A percentile compares a stretch with the other conserved stretches of the same genome.
These are phyloP conservation scores for Ceratocystis variospora DNA, from an alignment of 2,329 filamentous ascomycete species.

Conservation along the genomic window DNA sequence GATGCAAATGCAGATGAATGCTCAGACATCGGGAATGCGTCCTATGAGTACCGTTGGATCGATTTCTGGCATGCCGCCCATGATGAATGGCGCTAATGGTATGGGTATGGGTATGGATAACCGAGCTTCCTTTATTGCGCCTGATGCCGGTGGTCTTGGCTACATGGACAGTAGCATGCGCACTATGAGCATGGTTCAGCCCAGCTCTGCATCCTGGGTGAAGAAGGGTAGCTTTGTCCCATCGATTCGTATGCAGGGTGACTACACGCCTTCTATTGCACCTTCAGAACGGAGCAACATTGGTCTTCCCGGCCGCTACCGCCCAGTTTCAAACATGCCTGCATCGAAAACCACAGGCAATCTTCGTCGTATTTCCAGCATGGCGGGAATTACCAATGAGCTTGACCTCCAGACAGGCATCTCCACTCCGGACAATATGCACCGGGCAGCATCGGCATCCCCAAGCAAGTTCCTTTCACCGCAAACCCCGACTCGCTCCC, in stretches of 20 bases:
- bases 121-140: constrained; percentile 35
- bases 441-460: constrained; percentile 23
- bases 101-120: constrained; percentile 28
- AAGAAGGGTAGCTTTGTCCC: constrained; percentile 37
- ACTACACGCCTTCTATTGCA: constrained; percentile 81
- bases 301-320: constrained; percentile 77
- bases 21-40: constrained; percentile 13
- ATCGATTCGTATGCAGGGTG: constrained; percentile 37
- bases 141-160: constrained; percentile 34
- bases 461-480: constrained; percentile 22
- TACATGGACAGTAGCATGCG: constrained; percentile 39
- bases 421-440: constrained; percentile 31
- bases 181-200: constrained; percentile 75
- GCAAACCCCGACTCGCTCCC: constrained; percentile 27
- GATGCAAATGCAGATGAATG: constrained; percentile 79
- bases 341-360: constrained; percentile 23
- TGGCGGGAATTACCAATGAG: constrained; percentile 21
- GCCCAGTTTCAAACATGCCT: constrained; percentile 63
- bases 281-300: constrained; percentile 92
- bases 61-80: constrained; percentile 37
- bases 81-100: constrained; percentile 41
- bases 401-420: constrained; percentile 3
- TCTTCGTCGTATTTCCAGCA: constrained; percentile 10
- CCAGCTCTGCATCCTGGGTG: constrained; percentile 44
- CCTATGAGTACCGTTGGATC: constrained; percentile 15